Percentiles rank a stretch among this genome's conserved stretches.
These are phyloP conservation scores for Trichoderma cornu-damae DNA, from an alignment of 2,329 filamentous ascomycete genomes.

Conservation along the genomic window DNA sequence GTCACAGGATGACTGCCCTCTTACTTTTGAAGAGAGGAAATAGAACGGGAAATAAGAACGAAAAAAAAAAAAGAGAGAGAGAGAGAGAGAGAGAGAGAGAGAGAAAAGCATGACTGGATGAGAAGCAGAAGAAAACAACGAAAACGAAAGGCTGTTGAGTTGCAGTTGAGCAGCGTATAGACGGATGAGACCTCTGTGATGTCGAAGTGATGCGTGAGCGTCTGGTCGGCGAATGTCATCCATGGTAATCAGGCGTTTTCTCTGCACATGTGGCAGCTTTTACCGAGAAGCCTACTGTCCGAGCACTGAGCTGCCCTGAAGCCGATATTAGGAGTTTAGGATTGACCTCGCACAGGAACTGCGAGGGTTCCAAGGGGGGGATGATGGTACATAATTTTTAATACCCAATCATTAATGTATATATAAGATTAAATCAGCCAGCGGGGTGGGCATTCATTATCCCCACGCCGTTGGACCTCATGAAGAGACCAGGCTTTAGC, in stretches of 20 bases:
- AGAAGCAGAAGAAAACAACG: background rate
- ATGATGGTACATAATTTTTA: constrained; percentile 16
- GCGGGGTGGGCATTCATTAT: background rate
- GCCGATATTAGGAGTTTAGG: constrained; percentile 7
- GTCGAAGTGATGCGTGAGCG: background rate
- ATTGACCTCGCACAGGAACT: constrained; percentile 9
- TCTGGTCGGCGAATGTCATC: background rate
- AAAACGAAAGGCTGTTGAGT: constrained; percentile 24
- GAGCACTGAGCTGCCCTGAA: background rate
- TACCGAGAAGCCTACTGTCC: background rate
- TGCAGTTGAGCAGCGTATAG: background rate
- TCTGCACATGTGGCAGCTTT: background rate
- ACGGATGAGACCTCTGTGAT: background rate
- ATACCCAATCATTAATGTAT: constrained; percentile 16
- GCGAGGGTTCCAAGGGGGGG: constrained; percentile 4
- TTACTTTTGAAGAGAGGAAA: constrained; percentile 60
- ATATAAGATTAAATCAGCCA: constrained; percentile 4
- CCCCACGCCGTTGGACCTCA: background rate
- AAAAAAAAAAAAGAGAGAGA: background rate
- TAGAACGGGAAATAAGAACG: constrained; percentile 26
- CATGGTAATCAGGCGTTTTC: constrained; percentile 2
- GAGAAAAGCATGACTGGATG: constrained; percentile 28
- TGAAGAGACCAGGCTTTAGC: background rate
- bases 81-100: constrained; percentile 46
- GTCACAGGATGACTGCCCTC: constrained; percentile 71